Evolutionary conservation across 2,329 filamentous ascomycete species (phyloP), one percentile per base, ranked within the genome.

Genomic region (Alternaria incomplexa): DNA sequence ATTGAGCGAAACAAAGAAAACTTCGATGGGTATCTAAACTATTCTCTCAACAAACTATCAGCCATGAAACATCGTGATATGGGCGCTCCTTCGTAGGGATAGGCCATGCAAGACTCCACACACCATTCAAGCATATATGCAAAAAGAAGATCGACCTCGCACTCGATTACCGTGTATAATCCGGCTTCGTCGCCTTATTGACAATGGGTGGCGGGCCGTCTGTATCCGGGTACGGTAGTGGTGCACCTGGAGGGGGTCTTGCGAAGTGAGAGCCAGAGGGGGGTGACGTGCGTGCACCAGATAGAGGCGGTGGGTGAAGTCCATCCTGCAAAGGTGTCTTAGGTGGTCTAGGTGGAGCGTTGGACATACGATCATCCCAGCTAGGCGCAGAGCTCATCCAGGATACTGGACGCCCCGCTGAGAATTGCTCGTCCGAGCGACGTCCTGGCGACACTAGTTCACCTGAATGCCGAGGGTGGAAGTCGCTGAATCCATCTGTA

Each of bases 101-200:
- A 48, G 12, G 43, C 47, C 47, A 17, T 55, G 25, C 51, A 45
- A 15, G 7, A 23, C 15, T 26, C 20, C 51, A 30, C n/a, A 32
- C 48, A 32, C 28, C 26, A 36, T 43, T 22, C 30, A 36, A 32
- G 13, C 30, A 28, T 28, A 28, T 51, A 51, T 51, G 44, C 22
- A 54, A 52, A 45, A 61, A 56, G 6, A 28, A 61, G 20, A n/a
- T 30, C 26, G 23, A 58, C 26, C 26, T n/a, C n/a, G 9, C 40
- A 25, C n/a, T 36, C 4, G 2, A 12, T 65, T 56, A 77, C 25
- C 74, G 69, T 47, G 68, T 68, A 36, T 73, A 92, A 52, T 91
- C 90, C 1, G 95, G 95, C 79, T 97, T 97, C 70, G 90, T 88
- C 47, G 91, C 89, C 86, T 93, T 91, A 73, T 97, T 96, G 8